These are phyloP conservation scores for Penicillium carneum DNA, from an alignment of 2,329 filamentous ascomycete species.

Conservation along the genomic window DNA sequence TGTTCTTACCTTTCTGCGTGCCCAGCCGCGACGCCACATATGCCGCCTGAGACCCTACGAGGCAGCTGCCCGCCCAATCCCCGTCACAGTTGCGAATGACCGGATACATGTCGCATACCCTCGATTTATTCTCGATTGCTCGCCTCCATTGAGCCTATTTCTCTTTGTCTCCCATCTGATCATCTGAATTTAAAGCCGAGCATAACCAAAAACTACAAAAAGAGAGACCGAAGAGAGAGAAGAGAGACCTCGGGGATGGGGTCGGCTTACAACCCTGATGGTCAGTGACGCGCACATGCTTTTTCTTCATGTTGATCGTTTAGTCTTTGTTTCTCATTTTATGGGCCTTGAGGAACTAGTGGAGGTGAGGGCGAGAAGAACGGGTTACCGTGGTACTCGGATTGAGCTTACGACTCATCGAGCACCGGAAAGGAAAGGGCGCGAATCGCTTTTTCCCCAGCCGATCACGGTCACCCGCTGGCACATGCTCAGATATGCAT, in stretches of 20 bases:
- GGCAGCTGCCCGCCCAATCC: conserved; percentile 44
- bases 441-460: conserved; percentile 4
- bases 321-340: conserved; percentile 31
- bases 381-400: not conserved
- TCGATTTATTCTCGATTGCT: conserved; percentile 22
- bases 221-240: conserved; percentile 5
- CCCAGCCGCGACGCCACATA: conserved; percentile 34
- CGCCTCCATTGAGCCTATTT: conserved; percentile 34
- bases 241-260: conserved; percentile 40
- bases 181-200: not conserved
- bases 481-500: conserved; percentile 23
- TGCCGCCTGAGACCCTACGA: conserved; percentile 45
- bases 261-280: conserved; percentile 48
- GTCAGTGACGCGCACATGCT: conserved; percentile 43
- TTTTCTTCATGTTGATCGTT: conserved; percentile 8
- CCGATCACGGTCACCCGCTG: not conserved
- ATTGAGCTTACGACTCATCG: not conserved
- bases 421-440: conserved; percentile 5
- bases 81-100: conserved; percentile 39
- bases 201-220: not conserved
- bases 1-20: conserved; percentile 23
- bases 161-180: conserved; percentile 14
- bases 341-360: conserved; percentile 18
- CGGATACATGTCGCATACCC: conserved; percentile 31
- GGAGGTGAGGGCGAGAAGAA: conserved; percentile 6